Evolutionary conservation across 108 stramenopile species (phyloP), one percentile per base, ranked within the genome.

Genomic region (Parietichytrium sp.): DNA sequence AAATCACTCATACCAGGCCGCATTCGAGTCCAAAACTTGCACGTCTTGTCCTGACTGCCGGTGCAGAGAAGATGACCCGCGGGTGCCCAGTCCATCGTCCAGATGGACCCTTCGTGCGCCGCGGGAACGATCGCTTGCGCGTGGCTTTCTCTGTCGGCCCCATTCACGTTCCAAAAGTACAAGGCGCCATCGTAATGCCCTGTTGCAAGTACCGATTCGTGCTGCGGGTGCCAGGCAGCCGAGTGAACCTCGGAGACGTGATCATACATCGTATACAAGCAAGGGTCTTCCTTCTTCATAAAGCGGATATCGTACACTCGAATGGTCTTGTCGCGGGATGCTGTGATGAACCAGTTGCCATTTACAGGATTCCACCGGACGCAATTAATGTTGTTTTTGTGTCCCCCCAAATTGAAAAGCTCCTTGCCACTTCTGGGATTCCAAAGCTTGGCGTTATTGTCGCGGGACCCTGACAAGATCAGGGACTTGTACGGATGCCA

Each of bases 81-180:
- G 3, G 97, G 97, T 87, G 96, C 95, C 96, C 96, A 98, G 82
- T 92, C 91, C 88, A 96, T 84, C 86, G 94, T 94, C 95, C 95
- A 96, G 81, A 98, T 93, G 27, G 97, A 94, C 91, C 94, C 93
- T 49, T 98, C 96, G 86, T 98, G 97, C 20, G 97, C 97, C 83
- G 85, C 93, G 10, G 91, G 94, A 25, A 94, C 88, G 51, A 87
- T 89, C 18, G 91, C 93, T 0, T 87, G 87, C 3, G 94, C 93
- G 55, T 93, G 92, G 54, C 93, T 92, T 4, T 85, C 83, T n/a
- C 93, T 93, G 85, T 93, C 94, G 47, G 94, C 90, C 47, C 93
- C 95, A 20, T 78, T n/a, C 29, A 94, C 80, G 83, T 94, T 92
- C 97, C 97, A 98, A 87, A 91, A 96, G 27, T 94, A 78, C 30